phyloP scores from a whole-genome alignment of 495 filamentous ascomycete species.

The Delitschia confertaspora region DNA sequence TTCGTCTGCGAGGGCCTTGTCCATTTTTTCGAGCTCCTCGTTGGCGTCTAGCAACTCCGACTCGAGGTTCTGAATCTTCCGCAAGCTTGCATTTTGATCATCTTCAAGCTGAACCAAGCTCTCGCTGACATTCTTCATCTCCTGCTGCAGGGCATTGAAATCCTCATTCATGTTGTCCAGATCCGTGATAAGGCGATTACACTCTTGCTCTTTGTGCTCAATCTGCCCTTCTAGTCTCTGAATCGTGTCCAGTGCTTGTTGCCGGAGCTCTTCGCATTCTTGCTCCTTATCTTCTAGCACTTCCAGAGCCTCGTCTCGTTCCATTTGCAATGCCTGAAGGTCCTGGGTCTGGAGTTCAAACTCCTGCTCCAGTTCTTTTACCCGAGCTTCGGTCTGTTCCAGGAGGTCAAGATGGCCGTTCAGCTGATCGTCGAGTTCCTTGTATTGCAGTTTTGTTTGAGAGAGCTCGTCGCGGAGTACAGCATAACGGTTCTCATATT shows the following conservation, averaged over 20 bases:
- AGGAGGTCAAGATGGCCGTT: slow-evolving; percentile 36
- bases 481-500: slow-evolving; percentile 71
- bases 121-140: slow-evolving; percentile 86
- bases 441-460: slow-evolving; percentile 70
- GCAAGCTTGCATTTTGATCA: slow-evolving; percentile 44
- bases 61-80: slow-evolving; percentile 34
- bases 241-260: slow-evolving; percentile 76
- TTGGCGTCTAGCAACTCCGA: slow-evolving; percentile 35
- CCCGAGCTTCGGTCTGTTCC: slow-evolving; percentile 31
- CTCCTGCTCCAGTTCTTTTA: slow-evolving; percentile 33
- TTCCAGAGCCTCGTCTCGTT: slow-evolving; percentile 77
- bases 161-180: slow-evolving; percentile 67
- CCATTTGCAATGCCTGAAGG: slow-evolving; percentile 67
- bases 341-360: slow-evolving; percentile 44
- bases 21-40: slow-evolving; percentile 43
- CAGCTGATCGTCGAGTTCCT: slow-evolving; percentile 37
- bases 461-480: slow-evolving; percentile 80
- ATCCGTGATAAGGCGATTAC: slow-evolving; percentile 59
- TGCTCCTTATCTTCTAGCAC: slow-evolving; percentile 69
- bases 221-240: slow-evolving; percentile 71
- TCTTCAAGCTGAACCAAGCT: slow-evolving; percentile 78
- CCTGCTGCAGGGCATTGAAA: slow-evolving; percentile 72
- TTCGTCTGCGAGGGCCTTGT: slow-evolving; percentile 56
- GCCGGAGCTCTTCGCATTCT: slow-evolving; percentile 67
- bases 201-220: slow-evolving; percentile 63